phyloP scores from a whole-genome alignment of 1,284 basidiomycete genomes.

The Cryptococcus neoformans region DNA sequence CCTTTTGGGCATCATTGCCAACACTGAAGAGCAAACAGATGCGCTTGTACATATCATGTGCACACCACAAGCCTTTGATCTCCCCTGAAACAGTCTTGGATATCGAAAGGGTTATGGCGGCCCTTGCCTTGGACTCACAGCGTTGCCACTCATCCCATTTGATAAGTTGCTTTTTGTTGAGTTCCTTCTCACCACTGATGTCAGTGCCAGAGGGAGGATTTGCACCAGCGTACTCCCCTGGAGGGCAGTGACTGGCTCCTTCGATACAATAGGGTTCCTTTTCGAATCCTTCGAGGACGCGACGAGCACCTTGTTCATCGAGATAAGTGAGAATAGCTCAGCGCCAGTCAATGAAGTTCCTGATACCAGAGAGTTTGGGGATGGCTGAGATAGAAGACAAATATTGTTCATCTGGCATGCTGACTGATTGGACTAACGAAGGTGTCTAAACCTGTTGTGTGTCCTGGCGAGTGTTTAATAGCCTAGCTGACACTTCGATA shows the following conservation, averaged over 20 bases:
- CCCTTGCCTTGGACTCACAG: background rate
- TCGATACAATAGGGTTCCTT: background rate
- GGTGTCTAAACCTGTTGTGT: no score
- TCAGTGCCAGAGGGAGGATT: background rate
- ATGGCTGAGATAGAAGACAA: background rate
- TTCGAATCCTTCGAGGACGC: background rate
- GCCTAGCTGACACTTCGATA: no score
- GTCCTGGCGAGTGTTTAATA: no score
- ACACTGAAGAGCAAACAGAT: background rate
- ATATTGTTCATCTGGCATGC: no score
- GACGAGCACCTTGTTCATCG: background rate
- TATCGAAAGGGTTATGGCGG: background rate
- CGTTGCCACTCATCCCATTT: background rate
- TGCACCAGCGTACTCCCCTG: background rate
- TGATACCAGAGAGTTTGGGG: background rate
- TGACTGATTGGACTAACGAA: no score
- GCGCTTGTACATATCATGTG: background rate
- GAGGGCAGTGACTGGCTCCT: background rate
- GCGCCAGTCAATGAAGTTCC: background rate
- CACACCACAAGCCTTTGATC: background rate
- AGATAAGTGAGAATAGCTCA: background rate
- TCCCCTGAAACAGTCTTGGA: background rate
- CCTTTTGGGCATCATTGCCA: background rate
- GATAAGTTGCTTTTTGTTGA: background rate
- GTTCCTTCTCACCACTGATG: background rate